phyloP scores from a whole-genome alignment of 306 rosid genomes.

The Astragalus membranaceus region DNA sequence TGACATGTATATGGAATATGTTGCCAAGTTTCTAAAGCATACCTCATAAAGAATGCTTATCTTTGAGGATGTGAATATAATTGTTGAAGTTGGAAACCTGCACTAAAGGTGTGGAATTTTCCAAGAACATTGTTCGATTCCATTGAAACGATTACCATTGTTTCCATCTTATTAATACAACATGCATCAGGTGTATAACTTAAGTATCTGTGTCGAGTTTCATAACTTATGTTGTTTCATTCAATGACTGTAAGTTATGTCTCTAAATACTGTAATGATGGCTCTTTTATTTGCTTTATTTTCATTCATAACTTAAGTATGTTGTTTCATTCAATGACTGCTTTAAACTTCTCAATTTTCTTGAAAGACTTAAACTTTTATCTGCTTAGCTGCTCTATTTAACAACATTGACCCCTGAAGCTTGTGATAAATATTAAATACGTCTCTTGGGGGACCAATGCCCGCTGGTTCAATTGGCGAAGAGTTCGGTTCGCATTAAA shows the following conservation, averaged over 20 bases:
- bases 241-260: conserved; percentile 1
- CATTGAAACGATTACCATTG: not conserved
- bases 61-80: not conserved
- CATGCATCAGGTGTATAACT: too few species aligned
- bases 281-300: not conserved
- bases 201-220: too few species aligned
- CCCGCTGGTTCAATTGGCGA: not conserved
- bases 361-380: not conserved
- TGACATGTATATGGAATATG: not conserved
- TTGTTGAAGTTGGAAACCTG: not conserved
- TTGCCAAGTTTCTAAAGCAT: not conserved
- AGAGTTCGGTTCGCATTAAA: not conserved
- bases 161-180: not conserved
- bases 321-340: too few species aligned
- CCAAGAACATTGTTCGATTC: not conserved
- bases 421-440: not conserved
- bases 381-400: not conserved
- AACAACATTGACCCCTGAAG: not conserved
- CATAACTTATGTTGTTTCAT: too few species aligned
- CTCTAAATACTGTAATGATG: not conserved
- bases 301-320: too few species aligned
- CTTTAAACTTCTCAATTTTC: too few species aligned
- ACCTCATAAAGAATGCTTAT: not conserved
- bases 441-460: too few species aligned
- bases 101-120: not conserved